A percentile compares a stretch with the other conserved stretches of the same genome.
Conservation (phyloP, 2,329 filamentous ascomycete species). For the Colletotrichum sp. region DNA sequence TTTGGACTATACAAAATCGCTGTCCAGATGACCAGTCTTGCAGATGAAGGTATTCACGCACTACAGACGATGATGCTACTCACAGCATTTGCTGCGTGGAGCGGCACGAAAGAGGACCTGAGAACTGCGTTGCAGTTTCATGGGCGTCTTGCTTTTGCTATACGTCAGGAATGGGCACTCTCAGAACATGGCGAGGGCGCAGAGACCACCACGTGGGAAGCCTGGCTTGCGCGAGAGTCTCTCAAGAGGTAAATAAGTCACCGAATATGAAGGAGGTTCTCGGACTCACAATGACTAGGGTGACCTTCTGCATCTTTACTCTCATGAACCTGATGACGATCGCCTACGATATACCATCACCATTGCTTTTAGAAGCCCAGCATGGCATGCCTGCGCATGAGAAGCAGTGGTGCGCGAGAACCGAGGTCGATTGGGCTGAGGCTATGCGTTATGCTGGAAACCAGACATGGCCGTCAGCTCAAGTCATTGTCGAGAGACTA, state of each 20-base stretch:
- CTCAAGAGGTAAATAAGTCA: not conserved
- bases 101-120: not conserved
- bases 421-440: not conserved
- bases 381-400: not conserved
- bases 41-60: not conserved
- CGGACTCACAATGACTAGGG: not conserved
- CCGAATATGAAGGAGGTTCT: not conserved
- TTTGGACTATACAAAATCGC: not conserved
- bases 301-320: not conserved
- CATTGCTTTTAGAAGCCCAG: not conserved
- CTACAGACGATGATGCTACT: not conserved
- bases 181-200: not conserved
- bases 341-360: not conserved
- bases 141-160: not conserved
- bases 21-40: not conserved
- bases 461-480: not conserved
- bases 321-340: not conserved
- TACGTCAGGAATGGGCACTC: not conserved
- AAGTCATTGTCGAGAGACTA: not conserved
- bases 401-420: not conserved
- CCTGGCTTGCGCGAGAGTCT: not conserved
- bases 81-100: not conserved
- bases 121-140: not conserved
- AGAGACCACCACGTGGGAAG: not conserved
- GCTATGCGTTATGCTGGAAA: not conserved